These are phyloP conservation scores for Ophioceras dolichostomum DNA, from an alignment of 2,329 filamentous ascomycete genomes.

Conservation along the genomic window DNA sequence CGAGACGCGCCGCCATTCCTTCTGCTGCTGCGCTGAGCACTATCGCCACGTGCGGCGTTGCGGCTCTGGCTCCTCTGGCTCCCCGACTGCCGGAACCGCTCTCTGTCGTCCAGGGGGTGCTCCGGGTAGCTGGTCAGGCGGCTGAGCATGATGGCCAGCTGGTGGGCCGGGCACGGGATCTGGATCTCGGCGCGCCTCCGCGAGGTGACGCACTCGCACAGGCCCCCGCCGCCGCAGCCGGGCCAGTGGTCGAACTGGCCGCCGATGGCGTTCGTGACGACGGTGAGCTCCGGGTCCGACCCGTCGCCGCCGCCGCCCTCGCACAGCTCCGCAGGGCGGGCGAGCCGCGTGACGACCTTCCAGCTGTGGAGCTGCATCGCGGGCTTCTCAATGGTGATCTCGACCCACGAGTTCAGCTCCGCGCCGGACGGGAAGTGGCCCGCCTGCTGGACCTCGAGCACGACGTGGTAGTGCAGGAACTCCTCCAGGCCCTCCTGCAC, in stretches of 20 bases:
- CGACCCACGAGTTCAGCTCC: slow-evolving; percentile 45
- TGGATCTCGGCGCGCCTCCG: slow-evolving; percentile 34
- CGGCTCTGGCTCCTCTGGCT: slow-evolving; percentile 8
- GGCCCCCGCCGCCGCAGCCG: slow-evolving; percentile 28
- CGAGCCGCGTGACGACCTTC: slow-evolving; percentile 47
- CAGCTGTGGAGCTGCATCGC: slow-evolving; percentile 43
- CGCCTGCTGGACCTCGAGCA: slow-evolving; percentile 44
- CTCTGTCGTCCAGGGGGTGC: slow-evolving; percentile 14
- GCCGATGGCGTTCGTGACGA: slow-evolving; percentile 36
- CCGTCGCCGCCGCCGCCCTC: slow-evolving; percentile 16
- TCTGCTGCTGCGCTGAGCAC: too few relatives aligned
- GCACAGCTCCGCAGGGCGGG: slow-evolving; percentile 41
- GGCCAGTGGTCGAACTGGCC: slow-evolving; percentile 35
- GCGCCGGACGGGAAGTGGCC: slow-evolving; percentile 46
- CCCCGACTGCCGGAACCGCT: too few relatives aligned
- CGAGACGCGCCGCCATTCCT: too few relatives aligned
- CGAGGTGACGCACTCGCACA: slow-evolving; percentile 35
- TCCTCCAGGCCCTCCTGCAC: slow-evolving; percentile 37
- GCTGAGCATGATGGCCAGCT: slow-evolving; percentile 47
- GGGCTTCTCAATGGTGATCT: slow-evolving; percentile 43
- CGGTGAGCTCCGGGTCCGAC: slow-evolving; percentile 17
- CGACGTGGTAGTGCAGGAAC: slow-evolving; percentile 50
- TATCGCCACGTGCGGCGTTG: too few relatives aligned
- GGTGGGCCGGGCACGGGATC: slow-evolving; percentile 44
- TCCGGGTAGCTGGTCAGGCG: slow-evolving; percentile 40